phyloP scores from a whole-genome alignment of 2,329 filamentous ascomycete species.

The Chaetomium globosum region DNA sequence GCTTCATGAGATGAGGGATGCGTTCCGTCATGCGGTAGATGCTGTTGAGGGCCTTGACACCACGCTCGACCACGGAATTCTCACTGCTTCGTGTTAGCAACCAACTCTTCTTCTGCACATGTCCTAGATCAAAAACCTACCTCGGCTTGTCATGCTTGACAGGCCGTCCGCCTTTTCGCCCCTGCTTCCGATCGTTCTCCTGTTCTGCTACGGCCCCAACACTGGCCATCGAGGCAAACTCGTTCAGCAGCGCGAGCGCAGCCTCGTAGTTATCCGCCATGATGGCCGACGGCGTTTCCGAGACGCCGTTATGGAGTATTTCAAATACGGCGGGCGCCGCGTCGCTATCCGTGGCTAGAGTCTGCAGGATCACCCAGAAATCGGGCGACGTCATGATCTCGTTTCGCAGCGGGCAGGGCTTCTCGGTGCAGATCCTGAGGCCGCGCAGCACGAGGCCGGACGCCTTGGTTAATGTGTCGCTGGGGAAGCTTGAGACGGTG shows the following conservation, averaged over 20 bases:
- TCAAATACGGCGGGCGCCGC: slow-evolving; percentile 80
- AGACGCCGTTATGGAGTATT: slow-evolving; percentile 78
- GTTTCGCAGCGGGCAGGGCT: slow-evolving; percentile 75
- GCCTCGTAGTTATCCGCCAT: slow-evolving; percentile 96
- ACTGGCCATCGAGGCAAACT: slow-evolving; percentile 83
- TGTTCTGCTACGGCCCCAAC: slow-evolving; percentile 72
- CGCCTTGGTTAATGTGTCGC: slow-evolving; percentile 74
- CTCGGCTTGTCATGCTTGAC: slow-evolving; percentile 59
- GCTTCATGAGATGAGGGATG: slow-evolving; percentile 83
- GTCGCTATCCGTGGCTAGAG: slow-evolving; percentile 68
- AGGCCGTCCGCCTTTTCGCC: slow-evolving; percentile 40
- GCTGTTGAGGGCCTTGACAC: slow-evolving; percentile 76
- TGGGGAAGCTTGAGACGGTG: slow-evolving; percentile 83
- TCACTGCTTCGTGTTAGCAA: slow-evolving; percentile 51
- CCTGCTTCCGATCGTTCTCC: slow-evolving; percentile 56
- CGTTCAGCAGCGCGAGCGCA: slow-evolving; percentile 79
- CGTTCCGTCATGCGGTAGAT: slow-evolving; percentile 80
- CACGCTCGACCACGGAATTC: slow-evolving; percentile 73
- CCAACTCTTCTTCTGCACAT: neutral
- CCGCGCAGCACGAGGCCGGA: slow-evolving; percentile 77
- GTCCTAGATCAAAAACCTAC: slow-evolving; percentile 47
- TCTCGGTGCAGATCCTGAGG: slow-evolving; percentile 75
- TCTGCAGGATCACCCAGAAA: slow-evolving; percentile 89
- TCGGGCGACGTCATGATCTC: slow-evolving; percentile 96
- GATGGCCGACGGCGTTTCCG: slow-evolving; percentile 75